Evolutionary conservation across 257 asterid genomes (phyloP).

Genomic region (Solanum microdontum): DNA sequence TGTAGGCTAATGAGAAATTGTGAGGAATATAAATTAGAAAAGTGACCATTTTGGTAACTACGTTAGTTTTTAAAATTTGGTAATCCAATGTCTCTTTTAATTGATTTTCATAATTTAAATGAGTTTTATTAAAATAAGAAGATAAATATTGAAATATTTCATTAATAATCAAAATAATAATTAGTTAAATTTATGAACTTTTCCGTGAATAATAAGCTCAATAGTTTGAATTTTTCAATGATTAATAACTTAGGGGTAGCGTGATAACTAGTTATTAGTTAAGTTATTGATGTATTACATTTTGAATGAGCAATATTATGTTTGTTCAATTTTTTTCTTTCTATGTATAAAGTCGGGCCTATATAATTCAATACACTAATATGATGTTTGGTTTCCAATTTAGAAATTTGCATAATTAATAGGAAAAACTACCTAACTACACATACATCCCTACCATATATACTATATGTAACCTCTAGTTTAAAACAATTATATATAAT

Average conservation of each 20-base stretch:
- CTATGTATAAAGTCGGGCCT: background rate
- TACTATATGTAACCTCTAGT: too few species aligned
- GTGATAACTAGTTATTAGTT: too few species aligned
- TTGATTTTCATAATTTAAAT: background rate
- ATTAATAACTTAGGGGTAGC: background rate
- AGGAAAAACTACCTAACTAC: too few species aligned
- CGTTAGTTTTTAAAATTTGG: background rate
- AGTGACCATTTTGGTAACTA: background rate
- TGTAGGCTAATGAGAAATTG: background rate
- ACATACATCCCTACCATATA: too few species aligned
- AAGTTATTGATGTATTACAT: background rate
- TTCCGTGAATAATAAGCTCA: too few species aligned
- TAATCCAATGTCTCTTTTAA: background rate
- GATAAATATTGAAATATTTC: too few species aligned
- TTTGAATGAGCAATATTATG: background rate
- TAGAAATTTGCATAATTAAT: background rate
- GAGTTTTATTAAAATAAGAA: too few species aligned
- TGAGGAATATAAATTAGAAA: background rate
- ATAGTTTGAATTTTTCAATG: too few species aligned
- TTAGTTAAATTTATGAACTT: background rate
- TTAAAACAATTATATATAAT: too few species aligned
- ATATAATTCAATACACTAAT: too few species aligned
- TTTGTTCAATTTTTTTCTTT: too few species aligned
- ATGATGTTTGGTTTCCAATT: background rate
- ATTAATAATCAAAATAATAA: too few species aligned